phyloP scores from a whole-genome alignment of 306 rosid species.

The Prunus padus region DNA sequence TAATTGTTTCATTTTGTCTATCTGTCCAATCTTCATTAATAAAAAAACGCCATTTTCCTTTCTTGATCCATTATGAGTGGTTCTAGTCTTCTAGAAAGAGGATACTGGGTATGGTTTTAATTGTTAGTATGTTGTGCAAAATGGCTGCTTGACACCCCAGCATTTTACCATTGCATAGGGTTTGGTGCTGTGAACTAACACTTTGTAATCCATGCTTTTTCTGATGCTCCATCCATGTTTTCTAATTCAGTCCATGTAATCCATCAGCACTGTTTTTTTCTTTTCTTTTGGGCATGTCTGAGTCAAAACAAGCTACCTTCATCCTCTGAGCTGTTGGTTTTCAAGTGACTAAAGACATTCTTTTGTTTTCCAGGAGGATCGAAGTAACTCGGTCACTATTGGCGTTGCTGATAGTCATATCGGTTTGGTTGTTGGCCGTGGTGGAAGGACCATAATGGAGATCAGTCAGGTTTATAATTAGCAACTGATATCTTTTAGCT shows the following conservation, averaged over 20 bases:
- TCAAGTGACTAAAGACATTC: neutral
- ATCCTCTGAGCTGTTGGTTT: neutral
- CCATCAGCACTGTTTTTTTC: neutral
- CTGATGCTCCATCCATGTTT: neutral
- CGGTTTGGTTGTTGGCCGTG: conserved; percentile 98
- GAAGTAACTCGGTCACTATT: conserved; percentile 74
- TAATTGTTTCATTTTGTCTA: neutral
- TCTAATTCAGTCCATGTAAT: neutral
- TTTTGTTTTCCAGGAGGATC: conserved; percentile 77
- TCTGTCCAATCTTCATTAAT: neutral
- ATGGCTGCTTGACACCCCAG: neutral
- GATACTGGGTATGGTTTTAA: neutral
- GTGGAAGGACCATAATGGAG: conserved; percentile 89
- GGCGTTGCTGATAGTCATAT: conserved; percentile 87
- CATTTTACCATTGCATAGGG: neutral
- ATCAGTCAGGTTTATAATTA: conserved; percentile 79
- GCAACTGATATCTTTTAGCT: conserved; percentile 11
- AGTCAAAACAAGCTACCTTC: neutral
- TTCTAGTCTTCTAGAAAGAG: neutral
- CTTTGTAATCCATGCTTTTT: neutral
- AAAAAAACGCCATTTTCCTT: neutral
- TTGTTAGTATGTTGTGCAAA: neutral
- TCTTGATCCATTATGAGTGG: neutral
- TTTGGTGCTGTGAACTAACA: neutral
- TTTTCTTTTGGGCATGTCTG: neutral